Evolutionary conservation across 805 yeast genomes (phyloP).

Genomic region (Metschnikowia colocasiae): DNA sequence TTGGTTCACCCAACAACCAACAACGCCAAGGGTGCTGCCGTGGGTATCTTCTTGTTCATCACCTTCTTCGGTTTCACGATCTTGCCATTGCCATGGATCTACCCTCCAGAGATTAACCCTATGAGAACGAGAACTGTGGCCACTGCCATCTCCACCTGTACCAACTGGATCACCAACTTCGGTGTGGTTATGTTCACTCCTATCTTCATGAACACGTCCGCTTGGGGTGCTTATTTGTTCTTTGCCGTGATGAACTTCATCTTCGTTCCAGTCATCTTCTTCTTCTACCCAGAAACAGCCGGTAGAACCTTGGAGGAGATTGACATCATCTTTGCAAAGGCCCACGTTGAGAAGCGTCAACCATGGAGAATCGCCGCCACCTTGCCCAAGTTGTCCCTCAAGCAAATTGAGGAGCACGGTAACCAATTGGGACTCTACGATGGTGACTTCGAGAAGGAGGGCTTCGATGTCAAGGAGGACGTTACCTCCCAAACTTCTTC

Average conservation of each 20-base stretch:
- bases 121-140: constrained; percentile 46
- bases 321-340: constrained; percentile 60
- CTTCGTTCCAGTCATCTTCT: constrained; percentile 55
- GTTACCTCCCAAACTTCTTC: constrained; percentile 21
- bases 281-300: constrained; percentile 45
- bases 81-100: constrained; percentile 45
- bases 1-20: constrained; percentile 29
- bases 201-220: constrained; percentile 34
- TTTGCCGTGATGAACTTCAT: constrained; percentile 38
- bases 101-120: constrained; percentile 47
- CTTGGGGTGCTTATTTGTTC: constrained; percentile 42
- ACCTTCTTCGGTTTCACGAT: constrained; percentile 42
- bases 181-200: constrained; percentile 48
- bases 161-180: constrained; percentile 44
- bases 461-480: constrained; percentile 31
- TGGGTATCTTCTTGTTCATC: constrained; percentile 44
- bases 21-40: constrained; percentile 43
- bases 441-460: constrained; percentile 39
- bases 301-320: constrained; percentile 45
- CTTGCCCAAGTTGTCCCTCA: constrained; percentile 54
- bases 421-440: constrained; percentile 53
- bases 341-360: constrained; percentile 52
- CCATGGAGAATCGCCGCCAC: constrained; percentile 63
- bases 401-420: constrained; percentile 61
- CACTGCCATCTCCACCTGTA: constrained; percentile 42